phyloP scores from a whole-genome alignment of 129 eudicot species.

The Sambucus nigra region DNA sequence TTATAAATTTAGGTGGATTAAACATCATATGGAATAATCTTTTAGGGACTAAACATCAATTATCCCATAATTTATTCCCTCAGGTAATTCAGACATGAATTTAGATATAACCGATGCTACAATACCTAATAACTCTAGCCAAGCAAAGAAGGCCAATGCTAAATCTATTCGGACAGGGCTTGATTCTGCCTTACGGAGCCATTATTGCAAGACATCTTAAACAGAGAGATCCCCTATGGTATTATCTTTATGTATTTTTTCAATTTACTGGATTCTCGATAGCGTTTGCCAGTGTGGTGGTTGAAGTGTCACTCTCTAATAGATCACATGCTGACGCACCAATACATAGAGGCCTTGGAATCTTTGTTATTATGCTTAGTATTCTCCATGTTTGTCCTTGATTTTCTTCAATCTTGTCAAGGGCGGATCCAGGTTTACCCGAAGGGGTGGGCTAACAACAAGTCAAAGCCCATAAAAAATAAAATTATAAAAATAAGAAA shows the following conservation, averaged over 20 bases:
- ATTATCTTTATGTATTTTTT: slow-evolving; percentile 46
- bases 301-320: slow-evolving; percentile 52
- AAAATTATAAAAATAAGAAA: too few species aligned
- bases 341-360: slow-evolving; percentile 72
- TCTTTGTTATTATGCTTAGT: slow-evolving; percentile 50
- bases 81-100: slow-evolving; percentile 32
- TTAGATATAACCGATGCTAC: too few species aligned
- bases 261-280: slow-evolving; percentile 67
- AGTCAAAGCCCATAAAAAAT: too few species aligned
- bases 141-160: slow-evolving; percentile 43
- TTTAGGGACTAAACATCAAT: too few species aligned
- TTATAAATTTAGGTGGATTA: too few species aligned
- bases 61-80: slow-evolving; percentile 8
- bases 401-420: neutral
- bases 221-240: slow-evolving; percentile 72
- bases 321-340: slow-evolving; percentile 44
- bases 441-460: too few species aligned
- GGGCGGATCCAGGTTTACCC: too few species aligned
- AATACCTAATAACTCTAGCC: neutral
- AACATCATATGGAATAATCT: too few species aligned
- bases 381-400: slow-evolving; percentile 59
- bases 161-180: slow-evolving; percentile 75
- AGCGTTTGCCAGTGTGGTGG: slow-evolving; percentile 50
- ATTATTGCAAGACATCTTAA: slow-evolving; percentile 65
- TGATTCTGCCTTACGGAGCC: slow-evolving; percentile 79